Conservation (phyloP, 1,284 basidiomycete genomes). For the Phellopilus nigrolimitatus region DNA sequence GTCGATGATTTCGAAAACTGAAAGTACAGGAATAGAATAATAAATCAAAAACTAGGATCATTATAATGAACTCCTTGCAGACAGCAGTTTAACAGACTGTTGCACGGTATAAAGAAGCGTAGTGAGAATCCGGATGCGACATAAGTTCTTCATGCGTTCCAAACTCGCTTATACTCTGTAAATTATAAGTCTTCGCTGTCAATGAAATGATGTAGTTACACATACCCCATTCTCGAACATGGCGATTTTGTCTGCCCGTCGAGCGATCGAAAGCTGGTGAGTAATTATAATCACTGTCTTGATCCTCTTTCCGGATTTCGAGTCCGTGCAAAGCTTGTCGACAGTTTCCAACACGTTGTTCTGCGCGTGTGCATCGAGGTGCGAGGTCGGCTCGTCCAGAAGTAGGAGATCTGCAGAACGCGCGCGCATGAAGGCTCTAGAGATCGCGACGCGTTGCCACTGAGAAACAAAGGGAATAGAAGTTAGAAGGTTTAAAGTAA, state of each 20-base stretch:
- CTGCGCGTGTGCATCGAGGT: conserved; percentile 77
- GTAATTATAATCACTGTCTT: conserved; percentile 83
- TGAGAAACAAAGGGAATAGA: conserved; percentile 29
- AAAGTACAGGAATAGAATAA: neutral
- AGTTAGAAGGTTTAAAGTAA: neutral
- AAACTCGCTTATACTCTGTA: conserved; percentile 71
- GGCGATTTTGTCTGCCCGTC: conserved; percentile 76
- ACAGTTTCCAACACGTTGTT: conserved; percentile 73
- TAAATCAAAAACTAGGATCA: neutral
- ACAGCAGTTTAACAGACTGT: conserved; percentile 41
- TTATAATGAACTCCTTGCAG: neutral
- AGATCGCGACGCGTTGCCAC: conserved; percentile 84
- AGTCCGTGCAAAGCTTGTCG: conserved; percentile 51
- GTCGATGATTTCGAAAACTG: neutral
- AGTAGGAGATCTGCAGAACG: conserved; percentile 73
- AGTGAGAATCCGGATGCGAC: conserved; percentile 47
- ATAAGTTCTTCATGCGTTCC: conserved; percentile 76
- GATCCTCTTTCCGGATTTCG: conserved; percentile 43
- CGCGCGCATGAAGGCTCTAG: conserved; percentile 79
- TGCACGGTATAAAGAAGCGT: conserved; percentile 66
- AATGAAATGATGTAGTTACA: conserved; percentile 21
- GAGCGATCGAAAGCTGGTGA: conserved; percentile 74
- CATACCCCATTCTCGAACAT: conserved; percentile 81
- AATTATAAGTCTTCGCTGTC: conserved; percentile 20
- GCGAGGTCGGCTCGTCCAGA: conserved; percentile 81